These are phyloP conservation scores for Abelmoschus esculentus DNA, from an alignment of 345 rosid genomes.

Conservation along the genomic window DNA sequence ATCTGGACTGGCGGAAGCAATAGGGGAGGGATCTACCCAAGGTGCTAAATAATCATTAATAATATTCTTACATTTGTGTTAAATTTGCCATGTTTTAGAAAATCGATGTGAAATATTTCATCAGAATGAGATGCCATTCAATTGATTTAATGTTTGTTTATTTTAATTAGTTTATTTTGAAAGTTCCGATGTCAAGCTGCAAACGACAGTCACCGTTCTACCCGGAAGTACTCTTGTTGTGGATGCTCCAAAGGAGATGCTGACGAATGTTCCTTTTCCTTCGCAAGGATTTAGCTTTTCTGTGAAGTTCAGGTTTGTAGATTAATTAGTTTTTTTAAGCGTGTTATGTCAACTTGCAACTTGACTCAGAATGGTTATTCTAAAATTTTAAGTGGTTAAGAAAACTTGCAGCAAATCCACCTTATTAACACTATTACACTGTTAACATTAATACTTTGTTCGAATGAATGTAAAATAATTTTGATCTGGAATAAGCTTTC, in stretches of 20 bases:
- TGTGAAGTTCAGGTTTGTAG: constrained; percentile 65
- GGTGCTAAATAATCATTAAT: constrained; percentile 31
- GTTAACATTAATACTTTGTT: neutral
- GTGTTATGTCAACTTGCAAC: neutral
- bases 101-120: neutral
- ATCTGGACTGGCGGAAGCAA: constrained; percentile 70
- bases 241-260: constrained; percentile 65
- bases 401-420: neutral
- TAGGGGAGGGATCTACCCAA: constrained; percentile 58
- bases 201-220: constrained; percentile 57
- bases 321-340: neutral
- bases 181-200: constrained; percentile 48
- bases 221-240: constrained; percentile 43
- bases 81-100: neutral
- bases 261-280: constrained; percentile 72
- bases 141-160: constrained; percentile 14
- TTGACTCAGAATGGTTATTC: neutral
- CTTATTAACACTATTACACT: neutral
- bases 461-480: constrained; percentile 1
- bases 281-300: constrained; percentile 61
- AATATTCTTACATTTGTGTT: neutral
- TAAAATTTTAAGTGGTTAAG: neutral
- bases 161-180: constrained; percentile 53
- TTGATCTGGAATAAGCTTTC: too few relatives aligned
- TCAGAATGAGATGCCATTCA: constrained; percentile 6